Percentiles rank a stretch among this genome's conserved stretches.
These are phyloP conservation scores for Geosmithia morbida DNA, from an alignment of 2,329 filamentous ascomycete genomes.

Conservation along the genomic window DNA sequence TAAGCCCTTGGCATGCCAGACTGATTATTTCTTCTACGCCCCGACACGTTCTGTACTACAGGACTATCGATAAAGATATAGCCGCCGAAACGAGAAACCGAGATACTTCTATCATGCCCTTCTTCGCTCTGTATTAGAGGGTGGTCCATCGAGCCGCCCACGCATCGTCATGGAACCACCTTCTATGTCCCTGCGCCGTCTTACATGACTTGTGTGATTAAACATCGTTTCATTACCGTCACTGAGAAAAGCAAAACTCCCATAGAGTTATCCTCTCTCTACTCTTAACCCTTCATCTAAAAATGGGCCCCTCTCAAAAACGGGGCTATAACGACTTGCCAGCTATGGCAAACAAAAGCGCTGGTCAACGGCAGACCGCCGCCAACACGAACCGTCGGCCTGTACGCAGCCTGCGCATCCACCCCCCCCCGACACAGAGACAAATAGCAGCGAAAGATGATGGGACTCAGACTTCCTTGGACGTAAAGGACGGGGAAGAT, in stretches of 20 bases:
- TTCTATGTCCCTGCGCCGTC: conserved; percentile 26
- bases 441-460: background rate
- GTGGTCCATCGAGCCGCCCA: conserved; percentile 26
- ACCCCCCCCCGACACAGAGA: background rate
- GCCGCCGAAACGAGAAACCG: conserved; percentile 1
- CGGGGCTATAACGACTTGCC: background rate
- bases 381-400: background rate
- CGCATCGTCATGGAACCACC: conserved; percentile 41
- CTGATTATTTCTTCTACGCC: background rate
- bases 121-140: conserved; percentile 37
- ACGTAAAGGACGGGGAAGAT: conserved; percentile 7
- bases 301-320: background rate
- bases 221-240: background rate
- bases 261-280: background rate
- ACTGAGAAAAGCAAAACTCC: background rate
- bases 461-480: background rate
- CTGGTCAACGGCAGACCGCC: background rate
- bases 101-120: conserved; percentile 8
- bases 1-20: background rate
- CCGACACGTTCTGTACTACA: background rate
- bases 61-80: conserved; percentile 5
- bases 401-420: background rate
- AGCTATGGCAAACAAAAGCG: background rate
- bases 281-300: background rate
- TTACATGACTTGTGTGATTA: conserved; percentile 7